Conservation (phyloP, 805 yeast species). For the Barnettozyma sucrosica region DNA sequence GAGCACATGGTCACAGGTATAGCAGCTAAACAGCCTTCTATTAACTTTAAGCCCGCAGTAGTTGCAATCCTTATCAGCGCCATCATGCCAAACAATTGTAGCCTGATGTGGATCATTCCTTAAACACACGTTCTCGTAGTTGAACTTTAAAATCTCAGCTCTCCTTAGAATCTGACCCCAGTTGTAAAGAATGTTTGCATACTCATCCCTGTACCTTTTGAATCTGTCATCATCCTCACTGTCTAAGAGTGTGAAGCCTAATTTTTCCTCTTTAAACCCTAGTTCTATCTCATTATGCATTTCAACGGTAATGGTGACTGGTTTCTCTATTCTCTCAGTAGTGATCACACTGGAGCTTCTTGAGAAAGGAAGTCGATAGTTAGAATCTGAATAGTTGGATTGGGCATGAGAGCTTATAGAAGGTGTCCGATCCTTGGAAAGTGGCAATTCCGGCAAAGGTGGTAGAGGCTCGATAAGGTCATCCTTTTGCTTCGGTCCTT, state of each 20-base stretch:
- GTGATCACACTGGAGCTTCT: slow-evolving; percentile 23
- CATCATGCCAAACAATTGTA: slow-evolving; percentile 25
- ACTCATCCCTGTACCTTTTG: slow-evolving; percentile 51
- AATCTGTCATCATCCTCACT: slow-evolving; percentile 27
- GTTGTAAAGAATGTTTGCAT: slow-evolving; percentile 66
- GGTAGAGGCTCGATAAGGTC: not conserved
- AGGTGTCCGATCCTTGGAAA: slow-evolving; percentile 6
- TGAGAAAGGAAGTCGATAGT: slow-evolving; percentile 19
- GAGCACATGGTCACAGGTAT: slow-evolving; percentile 68
- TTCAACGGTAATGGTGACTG: slow-evolving; percentile 36
- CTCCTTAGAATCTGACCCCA: slow-evolving; percentile 87
- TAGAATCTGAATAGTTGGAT: slow-evolving; percentile 21
- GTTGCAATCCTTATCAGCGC: slow-evolving; percentile 42
- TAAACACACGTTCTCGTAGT: slow-evolving; percentile 29
- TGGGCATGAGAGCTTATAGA: slow-evolving; percentile 16
- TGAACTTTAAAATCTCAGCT: slow-evolving; percentile 71
- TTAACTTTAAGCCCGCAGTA: slow-evolving; percentile 58
- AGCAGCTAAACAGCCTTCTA: slow-evolving; percentile 61
- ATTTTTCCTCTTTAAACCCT: slow-evolving; percentile 31
- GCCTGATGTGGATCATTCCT: slow-evolving; percentile 27
- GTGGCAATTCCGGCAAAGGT: not conserved
- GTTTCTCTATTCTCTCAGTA: slow-evolving; percentile 12
- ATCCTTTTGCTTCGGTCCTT: slow-evolving; percentile 9
- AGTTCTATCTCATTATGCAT: slow-evolving; percentile 35
- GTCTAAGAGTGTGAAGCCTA: slow-evolving; percentile 33